Conservation (phyloP, 768 basidiomycete species). For the Leccinum disarticulatum region DNA sequence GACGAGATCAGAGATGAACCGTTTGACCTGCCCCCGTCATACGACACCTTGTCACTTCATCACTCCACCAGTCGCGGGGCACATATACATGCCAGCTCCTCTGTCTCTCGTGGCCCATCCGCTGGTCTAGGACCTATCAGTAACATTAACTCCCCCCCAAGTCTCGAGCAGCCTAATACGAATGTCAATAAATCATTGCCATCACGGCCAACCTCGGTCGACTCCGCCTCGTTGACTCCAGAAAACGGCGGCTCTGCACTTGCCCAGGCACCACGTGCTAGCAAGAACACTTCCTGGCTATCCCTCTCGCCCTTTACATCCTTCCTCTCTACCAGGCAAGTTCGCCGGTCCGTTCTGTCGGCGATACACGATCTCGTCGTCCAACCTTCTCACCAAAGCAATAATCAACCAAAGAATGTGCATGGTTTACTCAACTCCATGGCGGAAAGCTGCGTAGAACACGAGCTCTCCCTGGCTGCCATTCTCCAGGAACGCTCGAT, state of each 20-base stretch:
- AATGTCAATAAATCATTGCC: not conserved
- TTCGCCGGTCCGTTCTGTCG: conserved; percentile 50
- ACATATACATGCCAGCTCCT: not conserved
- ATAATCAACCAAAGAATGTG: conserved; percentile 14
- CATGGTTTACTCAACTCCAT: conserved; percentile 56
- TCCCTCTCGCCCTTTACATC: conserved; percentile 28
- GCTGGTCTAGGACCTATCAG: not conserved
- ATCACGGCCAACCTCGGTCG: not conserved
- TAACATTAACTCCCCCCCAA: not conserved
- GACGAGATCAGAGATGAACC: too few species aligned
- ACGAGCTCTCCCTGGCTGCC: conserved; percentile 41
- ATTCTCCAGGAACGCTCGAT: conserved; percentile 27
- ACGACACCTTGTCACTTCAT: conserved; percentile 10
- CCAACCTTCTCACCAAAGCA: conserved; percentile 2
- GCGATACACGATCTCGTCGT: conserved; percentile 57
- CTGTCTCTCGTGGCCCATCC: not conserved
- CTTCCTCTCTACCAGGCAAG: conserved; percentile 40
- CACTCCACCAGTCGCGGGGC: not conserved
- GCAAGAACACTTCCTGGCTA: conserved; percentile 28
- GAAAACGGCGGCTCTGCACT: not conserved
- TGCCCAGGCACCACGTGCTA: conserved; percentile 1
- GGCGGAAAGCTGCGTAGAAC: conserved; percentile 52
- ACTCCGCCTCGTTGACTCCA: not conserved
- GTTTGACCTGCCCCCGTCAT: conserved; percentile 16
- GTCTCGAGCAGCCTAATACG: not conserved